These are phyloP conservation scores for Backusella morwellensis DNA, from an alignment of 192 early-diverging fungal species.

Conservation along the genomic window DNA sequence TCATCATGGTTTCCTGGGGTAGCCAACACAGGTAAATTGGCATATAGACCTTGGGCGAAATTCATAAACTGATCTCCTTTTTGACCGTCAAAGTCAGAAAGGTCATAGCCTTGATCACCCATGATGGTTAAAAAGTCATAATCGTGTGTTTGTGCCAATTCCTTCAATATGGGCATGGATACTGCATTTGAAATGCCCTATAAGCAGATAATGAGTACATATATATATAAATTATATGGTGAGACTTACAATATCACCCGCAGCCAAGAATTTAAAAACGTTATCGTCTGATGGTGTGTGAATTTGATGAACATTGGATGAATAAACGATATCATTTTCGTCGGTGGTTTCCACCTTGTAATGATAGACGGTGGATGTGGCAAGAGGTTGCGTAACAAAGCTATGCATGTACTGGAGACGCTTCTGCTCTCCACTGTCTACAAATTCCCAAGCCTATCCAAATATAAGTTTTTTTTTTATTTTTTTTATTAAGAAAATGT, in stretches of 20 bases:
- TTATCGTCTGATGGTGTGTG: conserved; percentile 11
- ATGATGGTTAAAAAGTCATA: conserved; percentile 28
- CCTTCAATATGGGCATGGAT: conserved; percentile 1
- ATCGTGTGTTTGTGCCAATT: conserved; percentile 19
- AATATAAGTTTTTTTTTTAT: no score
- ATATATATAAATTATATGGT: neutral
- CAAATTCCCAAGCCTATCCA: conserved; percentile 20
- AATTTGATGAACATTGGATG: neutral
- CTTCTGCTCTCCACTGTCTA: conserved; percentile 18
- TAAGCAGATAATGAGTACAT: neutral
- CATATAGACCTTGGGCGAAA: conserved; percentile 17
- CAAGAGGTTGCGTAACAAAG: neutral
- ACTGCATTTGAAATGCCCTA: conserved; percentile 24
- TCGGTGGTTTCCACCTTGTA: conserved; percentile 12
- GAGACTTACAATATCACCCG: conserved; percentile 21
- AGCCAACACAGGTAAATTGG: conserved; percentile 28
- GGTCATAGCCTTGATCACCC: conserved; percentile 28
- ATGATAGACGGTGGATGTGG: conserved; percentile 14
- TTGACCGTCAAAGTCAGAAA: conserved; percentile 23
- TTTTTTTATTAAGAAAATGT: neutral
- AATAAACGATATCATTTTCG: neutral
- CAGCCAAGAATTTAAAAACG: conserved; percentile 22
- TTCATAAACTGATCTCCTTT: conserved; percentile 31
- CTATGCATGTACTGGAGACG: conserved; percentile 18
- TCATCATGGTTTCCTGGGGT: conserved; percentile 28